Base-by-base conservation (phyloP, 208 protist species). In the Leishmania major region DNA sequence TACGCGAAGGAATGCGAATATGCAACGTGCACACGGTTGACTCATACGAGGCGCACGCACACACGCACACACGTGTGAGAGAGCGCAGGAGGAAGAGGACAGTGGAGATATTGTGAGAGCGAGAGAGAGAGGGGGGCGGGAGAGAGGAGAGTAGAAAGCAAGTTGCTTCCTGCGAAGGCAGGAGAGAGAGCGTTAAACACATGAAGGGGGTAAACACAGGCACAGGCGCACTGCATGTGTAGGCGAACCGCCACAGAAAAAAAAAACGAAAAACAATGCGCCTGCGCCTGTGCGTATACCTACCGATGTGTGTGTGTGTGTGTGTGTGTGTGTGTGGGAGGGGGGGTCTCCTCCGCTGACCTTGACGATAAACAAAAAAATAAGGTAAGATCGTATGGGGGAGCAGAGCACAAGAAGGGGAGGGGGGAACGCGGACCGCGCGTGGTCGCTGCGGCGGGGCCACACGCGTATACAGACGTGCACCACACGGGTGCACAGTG, bases 71-170 rank as follows among this genome's bases (percentile, higher is more conserved):
- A 22, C 25, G 60, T 22, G 60, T 28, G 28, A 45, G 69, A 73
- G 43, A 51, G 69, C 7, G 43, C 0, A 37, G 43, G 69, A 45
- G 43, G 49, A 43, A 53, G 69, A 17, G 49, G 69, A 31, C 25
- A 0, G 47, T 17, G 25, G 5, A 13, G 25, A 73, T 17, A 31
- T 17, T 10, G 37, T 73, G 43, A 73, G 64, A 53, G 35, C n/a
- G 69, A 53, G 69, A 25, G 64, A 35, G 25, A 35, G 25, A 31
- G 25, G 43, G 80, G 43, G 11, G 62, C 53, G 35, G 55, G 7
- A 78, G 82, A 57, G 67, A 60, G 79, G 60, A 77, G 45, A 67
- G 80, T n/a, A 77, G 60, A 7, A 28, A 37, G 35, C 17, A 55
- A 1, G 43, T 53, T 25, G 49, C 43, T 40, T 53, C 69, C 69